These are phyloP conservation scores for Teratosphaeria viscida DNA, from an alignment of 2,329 filamentous ascomycete genomes.

Conservation along the genomic window DNA sequence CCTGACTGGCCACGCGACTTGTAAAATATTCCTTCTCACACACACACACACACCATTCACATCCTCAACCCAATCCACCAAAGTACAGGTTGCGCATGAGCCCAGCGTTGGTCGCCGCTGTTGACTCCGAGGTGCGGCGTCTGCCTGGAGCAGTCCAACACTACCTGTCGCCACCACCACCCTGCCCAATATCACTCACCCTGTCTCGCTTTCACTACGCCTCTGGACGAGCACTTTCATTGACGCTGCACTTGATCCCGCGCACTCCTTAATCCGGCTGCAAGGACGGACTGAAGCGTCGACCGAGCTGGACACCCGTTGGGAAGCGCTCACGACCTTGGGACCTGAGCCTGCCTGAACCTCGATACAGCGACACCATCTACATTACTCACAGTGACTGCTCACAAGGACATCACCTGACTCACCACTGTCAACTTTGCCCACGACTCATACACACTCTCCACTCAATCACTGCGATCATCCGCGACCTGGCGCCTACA, in stretches of 20 bases:
- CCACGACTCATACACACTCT: slow-evolving; percentile 4
- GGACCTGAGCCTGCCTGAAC: not conserved
- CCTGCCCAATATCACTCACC: not conserved
- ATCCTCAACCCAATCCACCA: not conserved
- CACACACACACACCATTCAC: not conserved
- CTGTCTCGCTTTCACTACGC: not conserved
- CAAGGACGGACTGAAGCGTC: slow-evolving; percentile 8
- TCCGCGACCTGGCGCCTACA: slow-evolving; percentile 6
- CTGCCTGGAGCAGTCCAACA: not conserved
- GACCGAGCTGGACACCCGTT: not conserved
- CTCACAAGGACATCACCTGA: slow-evolving; percentile 3
- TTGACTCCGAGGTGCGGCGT: not conserved
- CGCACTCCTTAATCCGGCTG: slow-evolving; percentile 5
- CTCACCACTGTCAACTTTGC: slow-evolving; percentile 1
- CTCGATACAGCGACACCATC: not conserved
- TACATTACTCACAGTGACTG: slow-evolving; percentile 2
- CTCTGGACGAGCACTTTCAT: not conserved
- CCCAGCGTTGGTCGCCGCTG: not conserved
- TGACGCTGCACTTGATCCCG: not conserved
- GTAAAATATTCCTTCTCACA: not conserved
- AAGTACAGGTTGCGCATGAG: not conserved
- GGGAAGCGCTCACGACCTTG: not conserved
- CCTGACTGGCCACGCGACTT: not conserved
- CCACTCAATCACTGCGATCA: slow-evolving; percentile 13
- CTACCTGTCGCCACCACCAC: not conserved